A percentile compares a stretch with the other conserved stretches of the same genome.
These are phyloP conservation scores for Grigorovia transvaalensis DNA, from an alignment of 805 yeast species.

Conservation along the genomic window DNA sequence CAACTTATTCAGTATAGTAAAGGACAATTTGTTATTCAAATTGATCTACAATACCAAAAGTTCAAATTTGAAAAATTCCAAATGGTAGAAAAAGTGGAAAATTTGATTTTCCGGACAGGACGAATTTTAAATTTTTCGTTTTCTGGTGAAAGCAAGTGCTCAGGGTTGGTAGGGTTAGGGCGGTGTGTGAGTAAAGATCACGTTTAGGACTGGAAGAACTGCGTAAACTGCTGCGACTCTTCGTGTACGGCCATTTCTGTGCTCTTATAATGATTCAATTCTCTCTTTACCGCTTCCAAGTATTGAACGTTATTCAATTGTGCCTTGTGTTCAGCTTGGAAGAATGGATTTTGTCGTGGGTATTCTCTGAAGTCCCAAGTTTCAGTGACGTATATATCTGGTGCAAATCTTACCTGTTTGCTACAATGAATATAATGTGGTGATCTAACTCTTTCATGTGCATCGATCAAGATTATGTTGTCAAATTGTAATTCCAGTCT, in stretches of 20 bases:
- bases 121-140: neutral
- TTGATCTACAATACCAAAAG: neutral
- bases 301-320: conserved; percentile 10
- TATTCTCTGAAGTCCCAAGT: neutral
- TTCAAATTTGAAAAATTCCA: no score
- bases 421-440: neutral
- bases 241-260: conserved; percentile 62
- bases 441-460: neutral
- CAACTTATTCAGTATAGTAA: neutral
- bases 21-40: neutral
- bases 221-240: conserved; percentile 49
- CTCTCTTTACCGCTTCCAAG: conserved; percentile 41
- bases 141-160: neutral
- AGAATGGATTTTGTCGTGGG: neutral
- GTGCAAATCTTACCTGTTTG: conserved; percentile 17
- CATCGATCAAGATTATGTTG: neutral
- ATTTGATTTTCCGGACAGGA: neutral
- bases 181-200: no score
- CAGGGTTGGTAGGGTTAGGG: no score
- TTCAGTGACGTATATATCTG: conserved; percentile 18
- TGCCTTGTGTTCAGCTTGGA: neutral
- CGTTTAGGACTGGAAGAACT: conserved; percentile 35
- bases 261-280: conserved; percentile 54
- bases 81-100: neutral
- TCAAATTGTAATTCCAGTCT: neutral